These are phyloP conservation scores for Volvox africanus DNA, from an alignment of 139 green algal species.

Conservation along the genomic window DNA sequence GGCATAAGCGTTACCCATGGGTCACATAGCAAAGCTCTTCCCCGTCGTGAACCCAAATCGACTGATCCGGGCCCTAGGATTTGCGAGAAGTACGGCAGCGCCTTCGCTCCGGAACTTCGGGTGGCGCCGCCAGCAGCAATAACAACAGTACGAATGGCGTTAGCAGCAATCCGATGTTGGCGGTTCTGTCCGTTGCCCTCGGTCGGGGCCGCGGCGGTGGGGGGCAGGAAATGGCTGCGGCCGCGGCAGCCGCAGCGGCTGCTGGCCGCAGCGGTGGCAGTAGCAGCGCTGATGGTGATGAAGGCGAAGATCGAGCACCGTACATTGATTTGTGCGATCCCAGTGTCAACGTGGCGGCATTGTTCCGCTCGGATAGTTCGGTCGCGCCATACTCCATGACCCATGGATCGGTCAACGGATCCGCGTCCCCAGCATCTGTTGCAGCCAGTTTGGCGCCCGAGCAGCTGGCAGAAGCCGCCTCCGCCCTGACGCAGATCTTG, in stretches of 20 bases:
- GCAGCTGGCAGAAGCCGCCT: slow-evolving; percentile 53
- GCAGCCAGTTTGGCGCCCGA: not conserved
- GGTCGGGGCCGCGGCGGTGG: not conserved
- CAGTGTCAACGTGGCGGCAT: not conserved
- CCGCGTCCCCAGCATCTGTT: not conserved
- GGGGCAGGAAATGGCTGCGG: not conserved
- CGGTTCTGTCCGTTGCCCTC: not conserved
- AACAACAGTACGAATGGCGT: not conserved
- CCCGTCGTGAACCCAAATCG: too few species aligned
- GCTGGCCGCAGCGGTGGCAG: not conserved
- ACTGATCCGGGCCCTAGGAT: not conserved
- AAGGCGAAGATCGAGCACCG: not conserved
- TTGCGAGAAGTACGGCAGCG: slow-evolving; percentile 1
- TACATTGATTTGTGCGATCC: slow-evolving; percentile 40
- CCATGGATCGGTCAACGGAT: not conserved
- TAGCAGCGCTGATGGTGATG: not conserved
- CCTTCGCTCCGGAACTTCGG: not conserved
- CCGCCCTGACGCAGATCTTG: slow-evolving; percentile 49
- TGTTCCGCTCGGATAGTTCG: not conserved
- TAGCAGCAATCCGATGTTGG: slow-evolving; percentile 15
- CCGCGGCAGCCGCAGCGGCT: not conserved
- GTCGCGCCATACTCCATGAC: not conserved
- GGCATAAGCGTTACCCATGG: too few species aligned
- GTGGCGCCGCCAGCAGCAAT: not conserved
- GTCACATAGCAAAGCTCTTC: too few species aligned